phyloP scores from a whole-genome alignment of 2,329 filamentous ascomycete species.

The Xylariomycetidae sp. region DNA sequence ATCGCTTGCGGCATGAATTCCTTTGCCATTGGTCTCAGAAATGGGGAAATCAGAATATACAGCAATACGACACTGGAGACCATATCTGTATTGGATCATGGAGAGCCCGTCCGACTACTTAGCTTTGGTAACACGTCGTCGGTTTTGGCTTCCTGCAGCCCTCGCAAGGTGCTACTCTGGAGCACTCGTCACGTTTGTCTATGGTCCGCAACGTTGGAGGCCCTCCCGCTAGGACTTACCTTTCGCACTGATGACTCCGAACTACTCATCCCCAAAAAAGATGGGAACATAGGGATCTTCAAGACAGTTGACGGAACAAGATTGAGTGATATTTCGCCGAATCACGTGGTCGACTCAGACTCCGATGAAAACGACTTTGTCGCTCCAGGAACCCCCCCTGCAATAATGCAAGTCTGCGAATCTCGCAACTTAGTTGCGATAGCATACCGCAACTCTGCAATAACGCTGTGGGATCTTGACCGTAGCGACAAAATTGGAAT shows the following conservation, averaged over 20 bases:
- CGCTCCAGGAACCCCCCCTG: background rate
- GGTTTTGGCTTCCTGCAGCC: conserved; percentile 1
- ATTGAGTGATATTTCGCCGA: background rate
- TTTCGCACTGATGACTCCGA: conserved; percentile 2
- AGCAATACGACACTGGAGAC: conserved; percentile 1
- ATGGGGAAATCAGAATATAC: conserved; percentile 1
- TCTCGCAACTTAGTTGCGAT: background rate
- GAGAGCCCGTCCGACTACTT: background rate
- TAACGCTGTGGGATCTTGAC: conserved; percentile 2
- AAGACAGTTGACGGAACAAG: background rate
- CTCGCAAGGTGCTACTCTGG: background rate
- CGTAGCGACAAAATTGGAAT: background rate
- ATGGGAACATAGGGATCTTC: conserved; percentile 1
- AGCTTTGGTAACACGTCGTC: background rate
- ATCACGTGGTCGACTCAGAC: conserved; percentile 1
- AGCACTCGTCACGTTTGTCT: background rate
- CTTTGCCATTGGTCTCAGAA: conserved; percentile 1
- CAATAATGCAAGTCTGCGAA: conserved; percentile 1
- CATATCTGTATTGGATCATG: background rate
- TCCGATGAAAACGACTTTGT: conserved; percentile 1
- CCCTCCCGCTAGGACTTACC: background rate
- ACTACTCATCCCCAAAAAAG: conserved; percentile 1
- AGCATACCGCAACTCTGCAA: conserved; percentile 1
- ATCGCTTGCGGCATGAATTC: background rate
- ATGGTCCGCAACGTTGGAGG: background rate